phyloP scores from a whole-genome alignment of 352 stramenopile genomes.

The Lagenidium sp. region DNA sequence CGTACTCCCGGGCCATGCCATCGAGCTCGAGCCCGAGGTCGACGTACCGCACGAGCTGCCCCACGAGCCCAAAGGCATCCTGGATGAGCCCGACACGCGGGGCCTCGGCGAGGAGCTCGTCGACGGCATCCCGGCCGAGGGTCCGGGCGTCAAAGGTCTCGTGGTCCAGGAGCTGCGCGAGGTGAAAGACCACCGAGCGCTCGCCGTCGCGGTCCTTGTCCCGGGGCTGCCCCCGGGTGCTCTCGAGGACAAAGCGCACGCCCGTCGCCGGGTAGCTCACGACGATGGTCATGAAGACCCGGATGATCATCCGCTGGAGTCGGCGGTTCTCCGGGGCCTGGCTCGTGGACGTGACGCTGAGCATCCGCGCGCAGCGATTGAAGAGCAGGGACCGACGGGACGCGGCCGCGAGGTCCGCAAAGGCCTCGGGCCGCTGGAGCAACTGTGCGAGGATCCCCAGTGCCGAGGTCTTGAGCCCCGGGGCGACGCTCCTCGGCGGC shows the following conservation, averaged over 20 bases:
- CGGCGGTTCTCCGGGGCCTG: conserved; percentile 7
- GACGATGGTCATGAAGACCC: conserved; percentile 42
- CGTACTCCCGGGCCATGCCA: conserved; percentile 37
- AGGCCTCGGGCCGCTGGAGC: conserved; percentile 12
- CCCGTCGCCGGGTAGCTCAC: conserved; percentile 48
- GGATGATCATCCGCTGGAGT: conserved; percentile 52
- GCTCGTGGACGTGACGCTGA: conserved; percentile 7
- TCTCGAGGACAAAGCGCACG: conserved; percentile 62
- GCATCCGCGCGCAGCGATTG: conserved; percentile 60
- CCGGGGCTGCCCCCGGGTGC: conserved; percentile 29
- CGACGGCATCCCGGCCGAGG: conserved; percentile 14
- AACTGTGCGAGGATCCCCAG: conserved; percentile 11
- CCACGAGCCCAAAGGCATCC: conserved; percentile 48
- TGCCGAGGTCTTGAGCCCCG: conserved; percentile 8
- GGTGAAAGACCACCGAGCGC: conserved; percentile 51
- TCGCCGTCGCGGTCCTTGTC: conserved; percentile 34
- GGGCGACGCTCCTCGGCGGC: conserved; percentile 11
- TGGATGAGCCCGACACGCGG: conserved; percentile 30
- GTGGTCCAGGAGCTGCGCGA: conserved; percentile 43
- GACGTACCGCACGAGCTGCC: conserved; percentile 56
- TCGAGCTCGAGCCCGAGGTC: conserved; percentile 44
- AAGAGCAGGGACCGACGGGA: conserved; percentile 36
- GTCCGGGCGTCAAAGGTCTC: conserved; percentile 50
- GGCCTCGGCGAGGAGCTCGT: conserved; percentile 19
- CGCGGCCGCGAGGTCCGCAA: conserved; percentile 13